Base-by-base conservation (phyloP, 2,329 filamentous ascomycete species). In the Cladosporium phlei region DNA sequence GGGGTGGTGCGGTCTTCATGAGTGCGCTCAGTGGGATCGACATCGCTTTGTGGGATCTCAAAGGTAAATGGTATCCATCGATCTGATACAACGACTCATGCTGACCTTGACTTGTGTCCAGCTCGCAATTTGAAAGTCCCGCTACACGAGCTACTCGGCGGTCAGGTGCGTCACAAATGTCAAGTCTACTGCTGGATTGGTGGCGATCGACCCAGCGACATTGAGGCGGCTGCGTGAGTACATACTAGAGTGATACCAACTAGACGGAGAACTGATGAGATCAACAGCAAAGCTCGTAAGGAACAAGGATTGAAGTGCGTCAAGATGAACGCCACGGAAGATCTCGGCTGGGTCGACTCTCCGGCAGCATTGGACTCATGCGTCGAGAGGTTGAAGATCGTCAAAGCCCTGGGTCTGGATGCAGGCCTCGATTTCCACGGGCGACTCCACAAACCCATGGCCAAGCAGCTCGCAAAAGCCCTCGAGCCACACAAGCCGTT, bases 321-420 rank as follows among this genome's bases (percentile, higher is more conserved):
- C 47, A 88, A 88, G 61, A 88, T 88, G 85, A 88, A 88, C 59
- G 85, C 76, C 9, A 88, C 85, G 0, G 82, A 83, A 57, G 85
- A 88, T 51, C 65, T 88, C 1, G 82, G 79, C 51, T 88, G 84
- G 83, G 71, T 89, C 1, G 85, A 89, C 64, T 85, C 83, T 0
- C 85, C 85, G 0, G 69, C 74, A 0, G 72, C 72, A 0, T 71
- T 89, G 0, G 73, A 84, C 27, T 69, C 74, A 5, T 80, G 77
- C 38, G 78, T 88, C 1, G 77, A 84, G 48, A 74, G 85, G 2
- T 69, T 89, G 10, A 80, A 82, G 52, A 70, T 76, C 0, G 85
- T 89, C 4, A 86, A 83, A 60, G 71, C 73, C 0, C 66, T 86
- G 0, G 83, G 84, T 2, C 75, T 89, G 56, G 85, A 88, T 48